phyloP scores from a whole-genome alignment of 1,139 yeast genomes.

The Geotrichum fermentans region DNA sequence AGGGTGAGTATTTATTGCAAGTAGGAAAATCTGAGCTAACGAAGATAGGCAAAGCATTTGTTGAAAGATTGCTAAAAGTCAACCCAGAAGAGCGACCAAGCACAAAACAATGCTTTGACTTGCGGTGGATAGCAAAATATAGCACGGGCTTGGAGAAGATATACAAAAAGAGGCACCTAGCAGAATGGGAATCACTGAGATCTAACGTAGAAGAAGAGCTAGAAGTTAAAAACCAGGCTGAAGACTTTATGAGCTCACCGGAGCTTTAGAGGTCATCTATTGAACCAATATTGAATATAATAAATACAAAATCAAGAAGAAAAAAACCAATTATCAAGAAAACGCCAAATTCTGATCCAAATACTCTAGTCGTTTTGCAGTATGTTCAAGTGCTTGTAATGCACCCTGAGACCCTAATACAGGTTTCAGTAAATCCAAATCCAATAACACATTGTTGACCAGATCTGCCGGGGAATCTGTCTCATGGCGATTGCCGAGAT shows the following conservation, averaged over 20 bases:
- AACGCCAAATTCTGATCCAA: conserved; percentile 11
- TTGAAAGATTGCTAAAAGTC: conserved; percentile 40
- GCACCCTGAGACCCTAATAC: conserved; percentile 8
- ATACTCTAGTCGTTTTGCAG: conserved; percentile 6
- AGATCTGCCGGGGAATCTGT: not conserved
- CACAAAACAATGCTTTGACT: conserved; percentile 40
- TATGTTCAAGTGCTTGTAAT: conserved; percentile 2
- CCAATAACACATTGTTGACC: conserved; percentile 3
- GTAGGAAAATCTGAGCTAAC: conserved; percentile 32
- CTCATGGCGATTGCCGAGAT: not conserved
- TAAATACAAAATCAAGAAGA: conserved; percentile 3
- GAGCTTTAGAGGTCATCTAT: not conserved
- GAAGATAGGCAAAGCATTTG: conserved; percentile 38
- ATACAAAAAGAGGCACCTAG: conserved; percentile 24
- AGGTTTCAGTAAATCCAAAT: conserved; percentile 4
- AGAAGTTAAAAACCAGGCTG: not conserved
- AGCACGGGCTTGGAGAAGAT: conserved; percentile 26
- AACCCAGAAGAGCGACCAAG: conserved; percentile 41
- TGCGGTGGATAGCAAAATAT: conserved; percentile 47
- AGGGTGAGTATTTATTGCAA: conserved; percentile 31
- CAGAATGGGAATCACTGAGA: conserved; percentile 18
- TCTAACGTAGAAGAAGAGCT: not conserved
- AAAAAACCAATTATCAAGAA: conserved; percentile 1
- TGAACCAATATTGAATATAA: not conserved
- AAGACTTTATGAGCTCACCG: conserved; percentile 3